A percentile compares a stretch with the other conserved stretches of the same genome.
Evolutionary conservation across 2,329 filamentous ascomycete genomes (phyloP).

Genomic region (Fusarium sp.): DNA sequence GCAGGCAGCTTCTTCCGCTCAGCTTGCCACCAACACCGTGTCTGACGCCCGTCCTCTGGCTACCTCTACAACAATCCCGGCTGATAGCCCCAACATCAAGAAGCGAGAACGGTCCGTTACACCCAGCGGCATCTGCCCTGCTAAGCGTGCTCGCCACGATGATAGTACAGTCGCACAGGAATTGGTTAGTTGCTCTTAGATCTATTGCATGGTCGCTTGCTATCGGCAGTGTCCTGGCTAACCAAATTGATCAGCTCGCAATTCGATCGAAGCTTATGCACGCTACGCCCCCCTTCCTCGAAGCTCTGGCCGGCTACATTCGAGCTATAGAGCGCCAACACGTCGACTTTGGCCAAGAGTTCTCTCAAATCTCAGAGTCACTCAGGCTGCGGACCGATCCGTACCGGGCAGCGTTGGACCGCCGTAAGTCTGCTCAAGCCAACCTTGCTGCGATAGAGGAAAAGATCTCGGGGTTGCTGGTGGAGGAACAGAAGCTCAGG

Average conservation of each 20-base stretch:
- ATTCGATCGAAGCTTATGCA: not conserved
- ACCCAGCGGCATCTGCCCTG: not conserved
- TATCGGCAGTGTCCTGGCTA: not conserved
- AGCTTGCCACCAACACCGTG: not conserved
- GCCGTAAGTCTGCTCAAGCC: not conserved
- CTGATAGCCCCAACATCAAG: not conserved
- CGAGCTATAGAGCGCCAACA: not conserved
- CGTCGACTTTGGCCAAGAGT: not conserved
- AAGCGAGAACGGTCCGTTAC: slow-evolving; percentile 8
- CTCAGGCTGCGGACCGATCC: not conserved
- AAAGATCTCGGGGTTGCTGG: not conserved
- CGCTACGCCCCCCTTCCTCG: not conserved
- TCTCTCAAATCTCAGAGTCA: not conserved
- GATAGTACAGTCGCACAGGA: not conserved
- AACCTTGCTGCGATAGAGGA: not conserved
- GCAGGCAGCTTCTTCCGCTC: not conserved
- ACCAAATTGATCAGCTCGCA: not conserved
- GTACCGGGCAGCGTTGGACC: not conserved
- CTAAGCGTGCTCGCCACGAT: slow-evolving; percentile 2
- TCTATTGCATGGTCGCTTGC: not conserved
- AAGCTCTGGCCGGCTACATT: not conserved
- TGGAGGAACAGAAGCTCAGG: not conserved
- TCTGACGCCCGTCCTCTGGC: not conserved
- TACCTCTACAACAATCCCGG: not conserved
- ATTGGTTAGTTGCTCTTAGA: not conserved